Evolutionary conservation across 805 yeast genomes (phyloP).

Genomic region (Cyberlindnera misumaiensis): DNA sequence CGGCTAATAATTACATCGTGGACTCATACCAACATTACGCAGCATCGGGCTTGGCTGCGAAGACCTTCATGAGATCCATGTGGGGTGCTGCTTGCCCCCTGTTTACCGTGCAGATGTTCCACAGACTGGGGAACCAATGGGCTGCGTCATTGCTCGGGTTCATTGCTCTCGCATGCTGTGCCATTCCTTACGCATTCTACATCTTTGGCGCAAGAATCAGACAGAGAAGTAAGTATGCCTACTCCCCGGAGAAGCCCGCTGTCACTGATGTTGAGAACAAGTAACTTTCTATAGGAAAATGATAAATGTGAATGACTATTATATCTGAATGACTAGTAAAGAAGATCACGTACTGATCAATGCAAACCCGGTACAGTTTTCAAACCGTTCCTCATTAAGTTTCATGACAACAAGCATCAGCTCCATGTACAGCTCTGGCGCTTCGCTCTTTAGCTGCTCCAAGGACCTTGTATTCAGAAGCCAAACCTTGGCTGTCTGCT

Average conservation of each 20-base stretch:
- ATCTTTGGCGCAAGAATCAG: conserved; percentile 40
- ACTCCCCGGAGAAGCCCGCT: conserved; percentile 38
- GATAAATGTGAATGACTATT: too few relatives aligned
- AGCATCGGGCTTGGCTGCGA: conserved; percentile 51
- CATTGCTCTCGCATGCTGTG: conserved; percentile 44
- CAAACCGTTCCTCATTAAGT: conserved; percentile 64
- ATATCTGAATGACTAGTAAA: background rate
- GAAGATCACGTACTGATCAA: conserved; percentile 45
- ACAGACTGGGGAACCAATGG: conserved; percentile 48
- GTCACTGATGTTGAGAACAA: too few relatives aligned
- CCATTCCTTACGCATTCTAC: conserved; percentile 47
- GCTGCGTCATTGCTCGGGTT: conserved; percentile 50
- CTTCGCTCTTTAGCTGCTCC: conserved; percentile 38
- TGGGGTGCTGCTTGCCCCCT: conserved; percentile 54
- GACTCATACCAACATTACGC: conserved; percentile 58
- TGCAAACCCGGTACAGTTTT: conserved; percentile 69
- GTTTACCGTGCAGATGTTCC: conserved; percentile 52
- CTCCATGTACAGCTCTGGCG: conserved; percentile 55
- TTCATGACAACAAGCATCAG: conserved; percentile 53
- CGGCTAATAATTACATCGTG: conserved; percentile 58
- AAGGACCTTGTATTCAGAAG: conserved; percentile 43
- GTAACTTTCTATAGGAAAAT: too few relatives aligned
- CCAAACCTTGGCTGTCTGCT: conserved; percentile 65
- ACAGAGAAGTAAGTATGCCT: conserved; percentile 56
- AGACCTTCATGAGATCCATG: conserved; percentile 48